These are phyloP conservation scores for Digitaria exilis DNA, from an alignment of 202 grass and related monocot species.

Conservation along the genomic window DNA sequence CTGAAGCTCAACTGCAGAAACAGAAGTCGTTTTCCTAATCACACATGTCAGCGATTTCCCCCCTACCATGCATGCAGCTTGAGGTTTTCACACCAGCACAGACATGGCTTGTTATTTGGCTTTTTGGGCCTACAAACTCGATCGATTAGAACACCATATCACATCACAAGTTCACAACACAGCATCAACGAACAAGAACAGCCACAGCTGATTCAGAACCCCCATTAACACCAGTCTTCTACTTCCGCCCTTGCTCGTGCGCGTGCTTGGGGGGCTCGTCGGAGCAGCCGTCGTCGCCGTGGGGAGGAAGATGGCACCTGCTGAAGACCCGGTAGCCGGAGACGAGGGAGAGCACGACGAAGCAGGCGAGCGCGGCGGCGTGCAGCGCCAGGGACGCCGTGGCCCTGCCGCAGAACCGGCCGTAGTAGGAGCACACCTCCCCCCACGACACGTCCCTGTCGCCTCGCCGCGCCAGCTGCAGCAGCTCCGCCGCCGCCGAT, in stretches of 20 bases:
- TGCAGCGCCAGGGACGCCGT: constrained; percentile 70
- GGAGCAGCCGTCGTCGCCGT: background rate
- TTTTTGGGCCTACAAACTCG: too few relatives aligned
- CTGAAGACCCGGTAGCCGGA: constrained; percentile 72
- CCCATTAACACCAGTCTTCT: too few relatives aligned
- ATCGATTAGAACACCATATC: too few relatives aligned
- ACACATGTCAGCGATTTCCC: too few relatives aligned
- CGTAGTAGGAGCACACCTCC: constrained; percentile 91
- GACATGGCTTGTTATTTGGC: too few relatives aligned
- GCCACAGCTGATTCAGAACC: too few relatives aligned
- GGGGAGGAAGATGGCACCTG: constrained; percentile 35
- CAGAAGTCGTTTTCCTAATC: too few relatives aligned
- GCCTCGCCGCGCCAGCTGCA: constrained; percentile 71
- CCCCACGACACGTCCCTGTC: constrained; percentile 77
- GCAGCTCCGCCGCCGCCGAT: constrained; percentile 74
- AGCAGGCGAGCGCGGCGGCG: constrained; percentile 66
- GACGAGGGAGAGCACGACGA: constrained; percentile 66
- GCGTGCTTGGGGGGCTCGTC: background rate
- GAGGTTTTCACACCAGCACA: too few relatives aligned
- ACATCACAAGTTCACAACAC: too few relatives aligned
- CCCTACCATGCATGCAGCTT: too few relatives aligned
- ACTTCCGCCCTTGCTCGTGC: constrained; percentile 18
- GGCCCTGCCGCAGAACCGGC: constrained; percentile 67
- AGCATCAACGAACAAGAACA: too few relatives aligned
- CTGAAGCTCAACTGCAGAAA: too few relatives aligned